phyloP scores from a whole-genome alignment of 345 rosid genomes.

The Hibiscus mutabilis region DNA sequence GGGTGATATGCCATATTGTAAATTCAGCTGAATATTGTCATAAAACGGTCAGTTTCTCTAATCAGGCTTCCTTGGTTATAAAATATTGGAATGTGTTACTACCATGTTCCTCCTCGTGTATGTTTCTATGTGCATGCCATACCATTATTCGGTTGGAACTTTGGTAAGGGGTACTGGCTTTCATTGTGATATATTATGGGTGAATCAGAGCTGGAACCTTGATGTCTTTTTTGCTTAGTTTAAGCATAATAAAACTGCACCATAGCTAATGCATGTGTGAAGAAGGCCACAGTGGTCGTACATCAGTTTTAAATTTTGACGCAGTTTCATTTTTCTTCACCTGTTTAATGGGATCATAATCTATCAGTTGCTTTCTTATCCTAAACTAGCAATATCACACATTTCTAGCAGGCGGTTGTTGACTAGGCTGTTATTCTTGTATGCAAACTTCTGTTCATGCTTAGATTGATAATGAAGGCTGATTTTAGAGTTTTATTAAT shows the following conservation, averaged over 20 bases:
- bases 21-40: constrained; percentile 96
- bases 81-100: neutral
- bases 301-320: neutral
- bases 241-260: neutral
- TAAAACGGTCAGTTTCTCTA: constrained; percentile 61
- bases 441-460: neutral
- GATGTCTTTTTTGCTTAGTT: neutral
- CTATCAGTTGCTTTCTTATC: neutral
- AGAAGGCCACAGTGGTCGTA: neutral
- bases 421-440: neutral
- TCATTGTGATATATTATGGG: neutral
- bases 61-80: constrained; percentile 3
- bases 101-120: neutral
- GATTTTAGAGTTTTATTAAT: constrained; percentile 14
- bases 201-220: neutral
- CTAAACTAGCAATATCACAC: neutral
- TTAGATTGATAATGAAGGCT: neutral
- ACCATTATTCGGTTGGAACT: neutral
- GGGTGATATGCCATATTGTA: constrained; percentile 87
- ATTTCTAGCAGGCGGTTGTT: neutral
- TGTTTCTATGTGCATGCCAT: neutral
- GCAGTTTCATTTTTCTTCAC: neutral
- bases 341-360: neutral
- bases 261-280: neutral
- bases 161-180: neutral